Evolutionary conservation across 176 grass and related monocot species (phyloP).

Genomic region (Oryza brachyantha): DNA sequence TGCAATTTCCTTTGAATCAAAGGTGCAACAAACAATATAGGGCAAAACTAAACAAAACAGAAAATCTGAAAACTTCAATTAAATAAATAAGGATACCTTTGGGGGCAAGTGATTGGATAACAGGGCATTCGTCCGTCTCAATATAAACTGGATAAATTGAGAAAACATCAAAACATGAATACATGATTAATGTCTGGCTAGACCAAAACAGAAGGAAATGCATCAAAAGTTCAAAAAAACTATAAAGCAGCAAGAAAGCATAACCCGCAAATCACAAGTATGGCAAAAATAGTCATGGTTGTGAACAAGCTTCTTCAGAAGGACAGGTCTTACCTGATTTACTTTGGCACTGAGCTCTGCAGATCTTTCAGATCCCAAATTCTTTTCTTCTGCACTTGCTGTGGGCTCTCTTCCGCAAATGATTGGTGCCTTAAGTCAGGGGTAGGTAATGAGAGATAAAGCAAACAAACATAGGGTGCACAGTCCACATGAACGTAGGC

Average conservation of each 20-base stretch:
- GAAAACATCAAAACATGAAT: constrained; percentile 34
- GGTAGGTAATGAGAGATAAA: constrained; percentile 5
- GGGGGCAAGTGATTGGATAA: constrained; percentile 98
- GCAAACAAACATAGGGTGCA: constrained; percentile 19
- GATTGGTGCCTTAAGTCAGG: constrained; percentile 65
- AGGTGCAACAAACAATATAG: background rate
- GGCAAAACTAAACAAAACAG: constrained; percentile 4
- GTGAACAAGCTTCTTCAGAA: constrained; percentile 1
- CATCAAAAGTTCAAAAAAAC: background rate
- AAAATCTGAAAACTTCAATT: background rate
- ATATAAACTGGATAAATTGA: constrained; percentile 84
- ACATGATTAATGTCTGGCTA: constrained; percentile 9
- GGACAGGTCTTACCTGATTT: constrained; percentile 64
- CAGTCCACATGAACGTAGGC: background rate
- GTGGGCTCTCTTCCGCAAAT: constrained; percentile 87
- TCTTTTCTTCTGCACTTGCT: constrained; percentile 69
- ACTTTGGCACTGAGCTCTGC: constrained; percentile 89
- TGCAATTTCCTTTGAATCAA: background rate
- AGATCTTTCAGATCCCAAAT: constrained; percentile 92
- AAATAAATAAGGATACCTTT: constrained; percentile 65
- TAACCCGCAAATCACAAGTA: constrained; percentile 10
- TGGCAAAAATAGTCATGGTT: background rate
- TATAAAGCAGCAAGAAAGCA: constrained; percentile 3
- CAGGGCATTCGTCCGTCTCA: constrained; percentile 85
- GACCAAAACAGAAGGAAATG: constrained; percentile 7